Evolutionary conservation across 176 grass and related monocot species (phyloP).

Genomic region (Zoysia pacifica): DNA sequence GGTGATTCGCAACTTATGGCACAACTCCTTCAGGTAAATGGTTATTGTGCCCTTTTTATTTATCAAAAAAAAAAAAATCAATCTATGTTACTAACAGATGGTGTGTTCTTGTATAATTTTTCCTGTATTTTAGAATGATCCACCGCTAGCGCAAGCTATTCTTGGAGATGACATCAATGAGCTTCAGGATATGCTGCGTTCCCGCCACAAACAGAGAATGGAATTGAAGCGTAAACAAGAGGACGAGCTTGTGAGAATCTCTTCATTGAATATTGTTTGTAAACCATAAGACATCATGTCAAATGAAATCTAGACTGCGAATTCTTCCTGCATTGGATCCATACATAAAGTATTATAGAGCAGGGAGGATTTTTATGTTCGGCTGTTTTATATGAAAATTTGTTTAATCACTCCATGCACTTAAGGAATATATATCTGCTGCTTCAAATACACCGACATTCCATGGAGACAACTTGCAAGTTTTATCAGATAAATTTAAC

Average conservation of each 20-base stretch:
- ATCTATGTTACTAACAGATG: not conserved
- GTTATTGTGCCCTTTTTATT: constrained; percentile 9
- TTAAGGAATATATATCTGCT: constrained; percentile 11
- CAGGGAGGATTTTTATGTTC: not conserved
- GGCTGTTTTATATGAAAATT: not conserved
- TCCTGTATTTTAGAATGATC: constrained; percentile 77
- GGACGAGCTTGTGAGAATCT: constrained; percentile 90
- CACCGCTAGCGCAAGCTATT: constrained; percentile 82
- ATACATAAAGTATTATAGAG: not conserved
- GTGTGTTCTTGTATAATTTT: constrained; percentile 15
- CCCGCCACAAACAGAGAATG: constrained; percentile 68
- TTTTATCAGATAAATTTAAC: not conserved
- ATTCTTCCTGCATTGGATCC: constrained; percentile 1
- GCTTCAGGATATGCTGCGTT: constrained; percentile 71
- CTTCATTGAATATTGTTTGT: constrained; percentile 7
- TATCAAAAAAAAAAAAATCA: not conserved
- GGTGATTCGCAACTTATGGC: constrained; percentile 83
- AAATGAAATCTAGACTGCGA: constrained; percentile 14
- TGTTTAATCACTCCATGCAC: not conserved
- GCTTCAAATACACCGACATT: not conserved
- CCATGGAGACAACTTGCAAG: not conserved
- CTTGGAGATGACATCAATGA: constrained; percentile 75
- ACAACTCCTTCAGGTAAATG: constrained; percentile 85
- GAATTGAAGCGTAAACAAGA: constrained; percentile 79
- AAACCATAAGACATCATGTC: not conserved